These are phyloP conservation scores for Harrya chromipes DNA, from an alignment of 768 basidiomycete species.

Conservation along the genomic window DNA sequence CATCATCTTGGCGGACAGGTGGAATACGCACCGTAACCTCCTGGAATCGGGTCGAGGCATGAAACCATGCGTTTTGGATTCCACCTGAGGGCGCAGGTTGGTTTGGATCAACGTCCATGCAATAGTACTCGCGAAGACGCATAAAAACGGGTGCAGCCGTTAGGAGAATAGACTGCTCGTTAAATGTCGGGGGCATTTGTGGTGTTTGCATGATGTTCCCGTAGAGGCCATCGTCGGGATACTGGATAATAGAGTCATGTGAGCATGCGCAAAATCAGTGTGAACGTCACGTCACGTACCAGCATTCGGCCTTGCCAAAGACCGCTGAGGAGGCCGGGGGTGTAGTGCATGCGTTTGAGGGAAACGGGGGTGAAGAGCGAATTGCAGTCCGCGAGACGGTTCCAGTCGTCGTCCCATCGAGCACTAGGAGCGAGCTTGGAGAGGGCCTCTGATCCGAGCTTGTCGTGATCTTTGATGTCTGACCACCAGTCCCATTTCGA, in stretches of 20 bases:
- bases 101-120: constrained; percentile 38
- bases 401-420: constrained; percentile 58
- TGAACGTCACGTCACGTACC: constrained; percentile 44
- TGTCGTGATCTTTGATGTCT: constrained; percentile 16
- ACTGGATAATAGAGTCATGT: constrained; percentile 5
- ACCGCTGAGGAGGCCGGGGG: constrained; percentile 51
- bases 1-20: not conserved
- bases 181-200: constrained; percentile 29
- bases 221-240: constrained; percentile 19
- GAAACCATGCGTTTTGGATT: constrained; percentile 42
- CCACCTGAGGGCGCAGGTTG: constrained; percentile 34
- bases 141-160: constrained; percentile 54
- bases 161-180: constrained; percentile 35
- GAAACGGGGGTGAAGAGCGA: constrained; percentile 32
- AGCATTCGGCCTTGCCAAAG: constrained; percentile 63
- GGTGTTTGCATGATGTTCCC: constrained; percentile 17
- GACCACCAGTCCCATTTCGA: constrained; percentile 24
- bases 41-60: constrained; percentile 14
- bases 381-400: constrained; percentile 46
- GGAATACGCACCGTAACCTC: constrained; percentile 26
- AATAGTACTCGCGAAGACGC: constrained; percentile 54
- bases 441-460: constrained; percentile 22
- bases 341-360: constrained; percentile 38
- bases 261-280: not conserved
- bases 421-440: constrained; percentile 36